Evolutionary conservation across 805 yeast species (phyloP).

Genomic region (Yarrowia osloensis): DNA sequence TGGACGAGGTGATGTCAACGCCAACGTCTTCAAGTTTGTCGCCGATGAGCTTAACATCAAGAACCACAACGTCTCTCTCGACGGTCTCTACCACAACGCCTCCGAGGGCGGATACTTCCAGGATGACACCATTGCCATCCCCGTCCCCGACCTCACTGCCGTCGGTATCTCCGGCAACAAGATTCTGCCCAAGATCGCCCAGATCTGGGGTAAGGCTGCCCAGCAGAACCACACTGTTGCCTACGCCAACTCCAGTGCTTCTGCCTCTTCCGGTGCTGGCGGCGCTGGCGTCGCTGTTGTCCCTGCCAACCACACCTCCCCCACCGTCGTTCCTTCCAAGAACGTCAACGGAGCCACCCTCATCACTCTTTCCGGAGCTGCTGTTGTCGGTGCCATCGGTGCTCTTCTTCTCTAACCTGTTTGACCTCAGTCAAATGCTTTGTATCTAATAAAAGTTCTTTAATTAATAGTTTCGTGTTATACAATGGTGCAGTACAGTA

Average conservation of each 20-base stretch:
- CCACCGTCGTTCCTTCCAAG: neutral
- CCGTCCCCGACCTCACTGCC: neutral
- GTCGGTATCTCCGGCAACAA: neutral
- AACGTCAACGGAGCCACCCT: neutral
- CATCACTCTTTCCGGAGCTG: neutral
- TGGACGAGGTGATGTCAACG: neutral
- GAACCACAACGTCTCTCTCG: neutral
- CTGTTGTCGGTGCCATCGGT: neutral
- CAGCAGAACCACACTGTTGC: neutral
- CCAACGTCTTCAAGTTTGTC: neutral
- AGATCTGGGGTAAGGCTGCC: neutral
- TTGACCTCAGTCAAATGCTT: neutral
- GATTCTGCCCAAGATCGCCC: neutral
- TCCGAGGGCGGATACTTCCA: neutral
- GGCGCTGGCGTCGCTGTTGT: neutral
- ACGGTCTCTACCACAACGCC: neutral
- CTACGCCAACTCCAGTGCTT: neutral
- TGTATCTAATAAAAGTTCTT: neutral
- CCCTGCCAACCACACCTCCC: neutral
- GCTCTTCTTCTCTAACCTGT: neutral
- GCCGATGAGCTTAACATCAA: neutral
- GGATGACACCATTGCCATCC: neutral
- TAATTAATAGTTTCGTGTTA: neutral
- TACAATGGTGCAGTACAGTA: too few species aligned
- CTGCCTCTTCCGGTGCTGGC: neutral